Percentiles rank a stretch among this genome's conserved stretches.
Conservation (phyloP, 2,329 filamentous ascomycete species). For the Claviceps sp. region DNA sequence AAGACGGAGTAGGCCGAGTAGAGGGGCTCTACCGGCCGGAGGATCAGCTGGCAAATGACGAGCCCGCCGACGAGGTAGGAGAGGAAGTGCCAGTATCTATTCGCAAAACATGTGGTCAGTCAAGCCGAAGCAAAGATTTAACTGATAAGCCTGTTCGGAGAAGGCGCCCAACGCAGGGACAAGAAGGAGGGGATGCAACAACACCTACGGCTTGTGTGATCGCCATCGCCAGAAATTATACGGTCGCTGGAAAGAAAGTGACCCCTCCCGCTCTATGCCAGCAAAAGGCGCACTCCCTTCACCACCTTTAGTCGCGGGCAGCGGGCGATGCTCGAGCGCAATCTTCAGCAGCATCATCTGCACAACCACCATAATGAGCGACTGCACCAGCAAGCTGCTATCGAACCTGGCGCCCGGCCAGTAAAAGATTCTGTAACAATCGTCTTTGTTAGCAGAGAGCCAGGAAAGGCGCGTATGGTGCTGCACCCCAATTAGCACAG, state of each 20-base stretch:
- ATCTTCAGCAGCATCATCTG: conserved; percentile 53
- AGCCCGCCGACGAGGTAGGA: conserved; percentile 52
- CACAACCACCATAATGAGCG: conserved; percentile 51
- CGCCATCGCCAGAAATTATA: conserved; percentile 80
- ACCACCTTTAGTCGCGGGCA: conserved; percentile 44
- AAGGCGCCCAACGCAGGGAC: background rate
- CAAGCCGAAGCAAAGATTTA: background rate
- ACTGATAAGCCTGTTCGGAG: background rate
- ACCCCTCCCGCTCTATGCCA: conserved; percentile 27
- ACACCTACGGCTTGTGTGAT: conserved; percentile 48
- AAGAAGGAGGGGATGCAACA: background rate
- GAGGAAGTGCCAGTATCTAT: conserved; percentile 63
- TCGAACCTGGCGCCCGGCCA: conserved; percentile 56
- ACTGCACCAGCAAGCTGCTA: conserved; percentile 47
- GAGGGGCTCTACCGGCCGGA: conserved; percentile 42
- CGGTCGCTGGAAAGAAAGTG: conserved; percentile 37
- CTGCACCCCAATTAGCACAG: no score
- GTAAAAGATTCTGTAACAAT: conserved; percentile 48
- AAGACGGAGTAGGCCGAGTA: conserved; percentile 52
- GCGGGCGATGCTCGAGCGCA: conserved; percentile 53
- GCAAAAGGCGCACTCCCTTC: conserved; percentile 51
- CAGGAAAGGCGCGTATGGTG: no score
- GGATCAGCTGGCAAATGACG: conserved; percentile 50
- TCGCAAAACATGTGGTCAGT: background rate
- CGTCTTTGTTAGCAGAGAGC: background rate